A percentile compares a stretch with the other conserved stretches of the same genome.
These are phyloP conservation scores for Fraxinus baroniana DNA, from an alignment of 305 asterid species.

Conservation along the genomic window DNA sequence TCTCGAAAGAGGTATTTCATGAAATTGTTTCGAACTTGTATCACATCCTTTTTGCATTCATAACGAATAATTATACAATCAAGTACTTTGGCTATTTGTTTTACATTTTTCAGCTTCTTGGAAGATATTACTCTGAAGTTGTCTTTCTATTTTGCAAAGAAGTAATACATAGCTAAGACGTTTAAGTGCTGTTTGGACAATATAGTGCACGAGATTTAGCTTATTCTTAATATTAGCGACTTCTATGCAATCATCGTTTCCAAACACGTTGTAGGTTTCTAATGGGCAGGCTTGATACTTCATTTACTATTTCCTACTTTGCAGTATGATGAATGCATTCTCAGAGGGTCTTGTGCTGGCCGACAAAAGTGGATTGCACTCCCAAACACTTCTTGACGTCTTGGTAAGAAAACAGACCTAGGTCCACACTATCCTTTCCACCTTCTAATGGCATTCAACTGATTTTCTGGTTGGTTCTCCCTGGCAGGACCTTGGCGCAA, in stretches of 20 bases:
- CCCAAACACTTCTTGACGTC: conserved; percentile 82
- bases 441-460: conserved; percentile 3
- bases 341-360: conserved; percentile 90
- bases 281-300: not conserved
- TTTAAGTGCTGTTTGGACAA: not conserved
- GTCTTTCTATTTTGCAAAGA: not conserved
- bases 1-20: not conserved
- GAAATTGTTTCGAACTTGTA: not conserved
- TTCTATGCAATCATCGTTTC: too few relatives aligned
- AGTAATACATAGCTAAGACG: not conserved
- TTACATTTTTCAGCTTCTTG: not conserved
- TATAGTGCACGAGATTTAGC: not conserved
- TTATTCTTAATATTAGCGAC: too few relatives aligned
- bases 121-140: not conserved
- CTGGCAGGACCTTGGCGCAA: conserved; percentile 84
- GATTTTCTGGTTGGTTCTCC: conserved; percentile 3
- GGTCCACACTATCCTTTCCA: conserved; percentile 6
- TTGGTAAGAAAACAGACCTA: conserved; percentile 45
- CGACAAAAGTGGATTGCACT: conserved; percentile 79
- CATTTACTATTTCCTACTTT: conserved; percentile 14
- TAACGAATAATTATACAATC: not conserved
- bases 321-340: conserved; percentile 96
- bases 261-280: too few relatives aligned
- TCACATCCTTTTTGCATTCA: not conserved
- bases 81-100: not conserved